These are phyloP conservation scores for Gomphus bonarii DNA, from an alignment of 1,284 basidiomycete genomes.

Conservation along the genomic window DNA sequence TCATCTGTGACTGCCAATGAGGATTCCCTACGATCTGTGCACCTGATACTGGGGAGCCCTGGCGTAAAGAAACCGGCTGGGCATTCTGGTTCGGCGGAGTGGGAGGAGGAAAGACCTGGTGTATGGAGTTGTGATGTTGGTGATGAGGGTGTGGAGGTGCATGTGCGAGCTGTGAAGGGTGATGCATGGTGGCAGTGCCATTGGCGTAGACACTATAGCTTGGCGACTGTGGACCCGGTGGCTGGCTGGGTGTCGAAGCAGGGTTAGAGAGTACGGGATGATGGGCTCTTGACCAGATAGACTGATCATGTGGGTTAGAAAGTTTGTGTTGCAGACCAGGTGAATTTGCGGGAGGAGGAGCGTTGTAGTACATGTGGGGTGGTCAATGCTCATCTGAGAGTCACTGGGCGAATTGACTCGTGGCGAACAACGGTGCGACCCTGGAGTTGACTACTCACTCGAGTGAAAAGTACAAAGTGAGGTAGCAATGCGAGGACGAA, in stretches of 20 bases:
- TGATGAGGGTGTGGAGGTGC: conserved; percentile 50
- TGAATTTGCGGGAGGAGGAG: conserved; percentile 50
- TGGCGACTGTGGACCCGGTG: conserved; percentile 50
- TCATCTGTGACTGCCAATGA: conserved; percentile 73
- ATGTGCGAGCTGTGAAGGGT: conserved; percentile 38
- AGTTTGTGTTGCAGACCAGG: conserved; percentile 68
- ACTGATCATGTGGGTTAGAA: conserved; percentile 57
- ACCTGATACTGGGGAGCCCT: conserved; percentile 55
- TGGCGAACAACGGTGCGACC: background rate
- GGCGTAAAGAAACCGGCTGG: conserved; percentile 37
- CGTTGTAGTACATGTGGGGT: conserved; percentile 50
- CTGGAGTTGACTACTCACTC: background rate
- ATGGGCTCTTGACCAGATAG: conserved; percentile 54
- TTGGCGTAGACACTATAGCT: conserved; percentile 65
- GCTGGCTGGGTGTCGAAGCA: conserved; percentile 40
- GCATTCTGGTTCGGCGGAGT: conserved; percentile 47
- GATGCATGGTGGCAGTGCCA: conserved; percentile 49
- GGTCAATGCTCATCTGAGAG: conserved; percentile 9
- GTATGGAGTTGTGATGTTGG: conserved; percentile 67
- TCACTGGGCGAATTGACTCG: background rate
- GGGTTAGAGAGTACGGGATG: conserved; percentile 51
- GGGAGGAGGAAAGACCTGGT: conserved; percentile 45
- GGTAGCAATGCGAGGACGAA: background rate
- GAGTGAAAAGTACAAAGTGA: background rate
- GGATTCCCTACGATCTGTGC: conserved; percentile 47